These are phyloP conservation scores for Wickerhamiella dianesei DNA, from an alignment of 805 yeast genomes.

Conservation along the genomic window DNA sequence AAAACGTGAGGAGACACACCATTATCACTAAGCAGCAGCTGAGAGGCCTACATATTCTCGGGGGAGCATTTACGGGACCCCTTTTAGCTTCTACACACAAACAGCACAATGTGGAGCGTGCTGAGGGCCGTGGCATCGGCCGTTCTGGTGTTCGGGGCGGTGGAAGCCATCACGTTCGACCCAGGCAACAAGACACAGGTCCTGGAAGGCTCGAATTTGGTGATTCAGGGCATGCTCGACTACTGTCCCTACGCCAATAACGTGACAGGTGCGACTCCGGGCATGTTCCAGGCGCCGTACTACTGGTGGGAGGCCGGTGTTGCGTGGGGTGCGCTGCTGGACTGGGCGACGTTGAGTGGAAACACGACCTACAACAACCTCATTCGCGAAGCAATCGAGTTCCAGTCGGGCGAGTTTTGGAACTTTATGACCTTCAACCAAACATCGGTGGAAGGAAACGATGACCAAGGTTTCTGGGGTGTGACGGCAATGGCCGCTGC, in stretches of 20 bases:
- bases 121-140: neutral
- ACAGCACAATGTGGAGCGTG: neutral
- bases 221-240: conserved; percentile 50
- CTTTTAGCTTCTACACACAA: too few species aligned
- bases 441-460: conserved; percentile 89
- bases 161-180: conserved; percentile 25
- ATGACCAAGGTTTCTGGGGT: conserved; percentile 98
- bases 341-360: conserved; percentile 57
- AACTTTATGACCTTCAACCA: conserved; percentile 82
- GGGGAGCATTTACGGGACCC: too few species aligned
- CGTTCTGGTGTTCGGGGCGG: neutral
- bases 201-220: conserved; percentile 35
- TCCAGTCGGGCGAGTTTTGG: conserved; percentile 60
- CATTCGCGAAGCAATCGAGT: conserved; percentile 48
- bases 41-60: neutral
- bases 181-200: conserved; percentile 31
- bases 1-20: neutral
- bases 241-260: conserved; percentile 45
- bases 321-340: conserved; percentile 79
- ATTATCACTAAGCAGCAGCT: neutral
- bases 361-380: conserved; percentile 51
- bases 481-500: conserved; percentile 85
- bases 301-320: conserved; percentile 99
- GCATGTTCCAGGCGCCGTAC: conserved; percentile 79
- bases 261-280: conserved; percentile 60